Percentiles rank a stretch among this genome's conserved stretches.
Conservation (phyloP, 805 yeast genomes). For the Kockiozyma suomiensis region DNA sequence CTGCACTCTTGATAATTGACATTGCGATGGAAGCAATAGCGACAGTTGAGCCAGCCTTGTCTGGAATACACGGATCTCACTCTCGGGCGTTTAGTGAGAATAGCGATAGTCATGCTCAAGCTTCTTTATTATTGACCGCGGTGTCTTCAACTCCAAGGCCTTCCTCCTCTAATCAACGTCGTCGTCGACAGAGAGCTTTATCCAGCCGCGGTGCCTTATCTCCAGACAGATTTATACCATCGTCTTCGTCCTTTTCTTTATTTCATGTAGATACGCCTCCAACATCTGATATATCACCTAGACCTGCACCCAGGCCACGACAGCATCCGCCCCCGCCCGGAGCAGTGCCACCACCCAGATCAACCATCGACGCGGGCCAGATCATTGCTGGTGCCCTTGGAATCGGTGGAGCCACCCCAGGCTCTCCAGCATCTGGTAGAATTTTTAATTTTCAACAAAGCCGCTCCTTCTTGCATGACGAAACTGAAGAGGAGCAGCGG, state of each 20-base stretch:
- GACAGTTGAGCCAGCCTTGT: background rate
- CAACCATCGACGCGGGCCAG: background rate
- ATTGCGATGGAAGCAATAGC: background rate
- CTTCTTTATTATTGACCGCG: background rate
- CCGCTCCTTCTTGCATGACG: constrained; percentile 2
- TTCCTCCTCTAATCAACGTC: background rate
- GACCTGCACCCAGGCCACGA: background rate
- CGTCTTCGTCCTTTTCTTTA: constrained; percentile 23
- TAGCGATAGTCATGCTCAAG: no score
- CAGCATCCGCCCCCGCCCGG: constrained; percentile 1
- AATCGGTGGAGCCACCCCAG: background rate
- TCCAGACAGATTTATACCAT: constrained; percentile 33
- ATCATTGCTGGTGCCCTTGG: constrained; percentile 17
- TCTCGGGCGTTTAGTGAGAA: background rate
- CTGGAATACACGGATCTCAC: background rate
- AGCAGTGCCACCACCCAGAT: background rate
- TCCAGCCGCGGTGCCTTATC: constrained; percentile 25
- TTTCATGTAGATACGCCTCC: constrained; percentile 29
- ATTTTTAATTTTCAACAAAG: constrained; percentile 1
- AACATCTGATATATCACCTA: constrained; percentile 2
- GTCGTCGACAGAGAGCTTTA: constrained; percentile 16
- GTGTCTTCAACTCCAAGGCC: background rate
- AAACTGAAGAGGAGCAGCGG: constrained; percentile 4
- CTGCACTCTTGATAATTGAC: background rate
- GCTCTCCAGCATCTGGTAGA: background rate